These are phyloP conservation scores for Elongisporangium senticosum DNA, from an alignment of 352 stramenopile genomes.

Conservation along the genomic window DNA sequence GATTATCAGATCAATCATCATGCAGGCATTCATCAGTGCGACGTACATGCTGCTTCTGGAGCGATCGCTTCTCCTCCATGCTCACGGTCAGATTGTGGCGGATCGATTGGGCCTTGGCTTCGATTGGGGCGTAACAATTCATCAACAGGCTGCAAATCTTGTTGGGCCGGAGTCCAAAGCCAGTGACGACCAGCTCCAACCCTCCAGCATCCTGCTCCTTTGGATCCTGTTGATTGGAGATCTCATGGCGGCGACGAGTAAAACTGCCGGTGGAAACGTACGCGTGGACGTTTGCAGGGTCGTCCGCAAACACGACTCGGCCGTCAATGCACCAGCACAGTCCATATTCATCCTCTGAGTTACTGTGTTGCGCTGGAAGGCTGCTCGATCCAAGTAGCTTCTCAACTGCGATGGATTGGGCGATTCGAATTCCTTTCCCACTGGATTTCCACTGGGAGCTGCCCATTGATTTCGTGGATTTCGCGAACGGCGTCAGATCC, in stretches of 20 bases:
- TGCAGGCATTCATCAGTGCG: neutral
- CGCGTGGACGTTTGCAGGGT: constrained; percentile 33
- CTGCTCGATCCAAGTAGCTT: constrained; percentile 23
- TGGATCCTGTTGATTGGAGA: neutral
- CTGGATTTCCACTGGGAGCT: constrained; percentile 23
- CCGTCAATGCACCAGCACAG: constrained; percentile 59
- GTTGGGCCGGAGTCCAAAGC: constrained; percentile 23
- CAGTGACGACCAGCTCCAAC: constrained; percentile 49
- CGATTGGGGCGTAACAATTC: constrained; percentile 44
- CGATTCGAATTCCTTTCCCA: constrained; percentile 40
- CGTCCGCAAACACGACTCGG: constrained; percentile 39
- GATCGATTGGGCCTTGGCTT: constrained; percentile 30
- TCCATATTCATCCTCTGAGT: constrained; percentile 8
- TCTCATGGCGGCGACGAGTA: constrained; percentile 23
- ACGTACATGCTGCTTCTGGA: constrained; percentile 66
- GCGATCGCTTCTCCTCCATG: constrained; percentile 57
- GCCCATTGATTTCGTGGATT: constrained; percentile 35
- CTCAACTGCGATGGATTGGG: constrained; percentile 35
- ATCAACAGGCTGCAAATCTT: constrained; percentile 55
- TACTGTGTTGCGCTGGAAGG: neutral
- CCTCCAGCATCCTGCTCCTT: no score
- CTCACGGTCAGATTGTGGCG: constrained; percentile 35
- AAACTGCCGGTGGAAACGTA: constrained; percentile 56
- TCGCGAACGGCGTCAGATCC: constrained; percentile 47
- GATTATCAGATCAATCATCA: no score